Conservation (phyloP, 305 asterid species). For the Solanum hybrid region DNA sequence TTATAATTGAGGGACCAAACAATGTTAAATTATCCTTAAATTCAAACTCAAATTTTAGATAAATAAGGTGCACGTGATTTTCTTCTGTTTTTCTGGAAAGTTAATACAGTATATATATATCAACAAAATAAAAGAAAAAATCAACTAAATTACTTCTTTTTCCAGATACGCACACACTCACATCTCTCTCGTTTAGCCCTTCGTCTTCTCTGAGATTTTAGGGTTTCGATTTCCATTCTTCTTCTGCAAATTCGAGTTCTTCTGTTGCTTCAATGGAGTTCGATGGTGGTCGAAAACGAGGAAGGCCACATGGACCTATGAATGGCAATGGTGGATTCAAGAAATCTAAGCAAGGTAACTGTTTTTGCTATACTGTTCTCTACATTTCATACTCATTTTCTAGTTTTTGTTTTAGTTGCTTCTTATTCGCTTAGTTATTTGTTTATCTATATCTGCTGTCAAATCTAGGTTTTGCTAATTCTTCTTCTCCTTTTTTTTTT, state of each 20-base stretch:
- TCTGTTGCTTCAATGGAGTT: constrained; percentile 31
- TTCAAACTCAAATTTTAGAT: background rate
- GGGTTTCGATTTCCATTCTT: background rate
- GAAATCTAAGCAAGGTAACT: constrained; percentile 45
- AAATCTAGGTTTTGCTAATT: background rate
- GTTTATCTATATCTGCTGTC: background rate
- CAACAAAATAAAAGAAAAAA: background rate
- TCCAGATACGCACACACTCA: background rate
- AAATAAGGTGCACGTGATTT: constrained; percentile 4
- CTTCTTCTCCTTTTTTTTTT: background rate
- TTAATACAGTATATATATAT: background rate
- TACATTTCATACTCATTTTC: background rate
- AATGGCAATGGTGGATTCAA: constrained; percentile 51
- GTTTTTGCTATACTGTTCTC: background rate
- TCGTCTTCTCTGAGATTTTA: background rate
- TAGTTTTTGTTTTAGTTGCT: background rate
- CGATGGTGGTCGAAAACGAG: constrained; percentile 48
- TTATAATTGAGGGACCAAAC: background rate
- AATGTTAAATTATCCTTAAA: background rate
- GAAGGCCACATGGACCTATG: constrained; percentile 33
- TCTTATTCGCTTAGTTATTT: background rate
- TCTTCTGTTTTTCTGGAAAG: background rate
- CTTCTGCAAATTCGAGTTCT: background rate
- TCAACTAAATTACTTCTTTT: background rate
- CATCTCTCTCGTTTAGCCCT: background rate